phyloP scores from a whole-genome alignment of 2,329 filamentous ascomycete species.

The Drechslerella coelobrocha region DNA sequence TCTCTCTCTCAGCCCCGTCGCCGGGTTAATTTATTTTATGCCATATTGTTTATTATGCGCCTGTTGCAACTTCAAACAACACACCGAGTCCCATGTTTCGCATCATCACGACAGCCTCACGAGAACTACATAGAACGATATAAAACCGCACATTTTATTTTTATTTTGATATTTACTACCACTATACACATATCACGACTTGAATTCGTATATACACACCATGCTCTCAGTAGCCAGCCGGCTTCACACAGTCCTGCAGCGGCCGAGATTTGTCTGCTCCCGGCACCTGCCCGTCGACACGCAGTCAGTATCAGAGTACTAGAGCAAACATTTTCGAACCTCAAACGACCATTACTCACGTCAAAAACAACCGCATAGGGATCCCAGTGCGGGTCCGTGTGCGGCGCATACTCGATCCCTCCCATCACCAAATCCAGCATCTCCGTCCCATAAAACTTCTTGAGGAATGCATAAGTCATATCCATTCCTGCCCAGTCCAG shows the following conservation, averaged over 20 bases:
- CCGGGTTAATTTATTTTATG: too few relatives aligned
- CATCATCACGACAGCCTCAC: too few relatives aligned
- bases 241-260: neutral
- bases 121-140: too few relatives aligned
- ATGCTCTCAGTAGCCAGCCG: conserved; percentile 2
- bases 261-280: conserved; percentile 9
- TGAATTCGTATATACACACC: too few relatives aligned
- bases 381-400: conserved; percentile 29
- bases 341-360: conserved; percentile 14
- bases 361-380: conserved; percentile 20
- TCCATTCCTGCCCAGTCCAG: too few relatives aligned
- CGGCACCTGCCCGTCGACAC: neutral
- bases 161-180: too few relatives aligned
- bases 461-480: conserved; percentile 58
- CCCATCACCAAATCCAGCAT: conserved; percentile 52
- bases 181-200: too few relatives aligned
- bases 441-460: conserved; percentile 57
- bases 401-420: conserved; percentile 54
- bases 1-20: too few relatives aligned
- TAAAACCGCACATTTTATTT: too few relatives aligned
- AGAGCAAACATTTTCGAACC: neutral
- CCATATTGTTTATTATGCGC: too few relatives aligned
- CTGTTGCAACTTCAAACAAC: too few relatives aligned
- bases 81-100: too few relatives aligned
- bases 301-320: neutral